Conservation (phyloP, 768 basidiomycete genomes). For the Galerina marginata region DNA sequence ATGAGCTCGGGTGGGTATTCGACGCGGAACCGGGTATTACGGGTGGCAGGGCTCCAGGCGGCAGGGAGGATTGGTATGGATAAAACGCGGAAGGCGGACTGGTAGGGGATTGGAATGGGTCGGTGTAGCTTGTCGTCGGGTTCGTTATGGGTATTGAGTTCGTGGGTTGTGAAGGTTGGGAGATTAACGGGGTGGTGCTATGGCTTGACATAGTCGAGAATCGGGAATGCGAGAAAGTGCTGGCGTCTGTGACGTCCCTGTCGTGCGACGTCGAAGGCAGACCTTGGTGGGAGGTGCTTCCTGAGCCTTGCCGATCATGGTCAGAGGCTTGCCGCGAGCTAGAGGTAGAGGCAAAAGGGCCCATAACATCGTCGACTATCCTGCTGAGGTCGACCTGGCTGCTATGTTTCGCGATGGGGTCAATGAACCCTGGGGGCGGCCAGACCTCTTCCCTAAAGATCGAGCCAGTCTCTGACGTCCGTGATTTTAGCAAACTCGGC, state of each 20-base stretch:
- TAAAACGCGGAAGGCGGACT: slow-evolving; percentile 2
- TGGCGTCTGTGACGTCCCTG: slow-evolving; percentile 13
- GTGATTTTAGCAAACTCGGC: slow-evolving; percentile 42
- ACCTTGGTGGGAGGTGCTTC: background rate
- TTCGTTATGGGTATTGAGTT: background rate
- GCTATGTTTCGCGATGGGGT: slow-evolving; percentile 40
- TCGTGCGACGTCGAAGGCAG: slow-evolving; percentile 9
- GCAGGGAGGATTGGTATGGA: slow-evolving; percentile 7
- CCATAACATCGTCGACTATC: slow-evolving; percentile 58
- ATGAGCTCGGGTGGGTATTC: background rate
- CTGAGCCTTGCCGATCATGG: background rate
- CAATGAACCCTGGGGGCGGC: slow-evolving; percentile 47
- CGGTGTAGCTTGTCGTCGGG: slow-evolving; percentile 1
- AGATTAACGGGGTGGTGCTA: background rate
- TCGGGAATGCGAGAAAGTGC: slow-evolving; percentile 5
- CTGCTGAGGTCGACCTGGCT: slow-evolving; percentile 40
- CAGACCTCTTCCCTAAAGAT: slow-evolving; percentile 55
- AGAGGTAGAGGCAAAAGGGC: slow-evolving; percentile 28
- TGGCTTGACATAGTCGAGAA: slow-evolving; percentile 8
- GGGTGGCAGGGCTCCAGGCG: slow-evolving; percentile 20
- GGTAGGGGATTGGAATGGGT: slow-evolving; percentile 12
- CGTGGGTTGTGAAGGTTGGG: background rate
- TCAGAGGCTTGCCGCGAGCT: background rate
- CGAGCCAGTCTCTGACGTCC: slow-evolving; percentile 49
- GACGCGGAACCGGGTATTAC: slow-evolving; percentile 14